Evolutionary conservation across 441 rosid species (phyloP), one percentile per base, ranked within the genome.

Genomic region (Sinapis alba): DNA sequence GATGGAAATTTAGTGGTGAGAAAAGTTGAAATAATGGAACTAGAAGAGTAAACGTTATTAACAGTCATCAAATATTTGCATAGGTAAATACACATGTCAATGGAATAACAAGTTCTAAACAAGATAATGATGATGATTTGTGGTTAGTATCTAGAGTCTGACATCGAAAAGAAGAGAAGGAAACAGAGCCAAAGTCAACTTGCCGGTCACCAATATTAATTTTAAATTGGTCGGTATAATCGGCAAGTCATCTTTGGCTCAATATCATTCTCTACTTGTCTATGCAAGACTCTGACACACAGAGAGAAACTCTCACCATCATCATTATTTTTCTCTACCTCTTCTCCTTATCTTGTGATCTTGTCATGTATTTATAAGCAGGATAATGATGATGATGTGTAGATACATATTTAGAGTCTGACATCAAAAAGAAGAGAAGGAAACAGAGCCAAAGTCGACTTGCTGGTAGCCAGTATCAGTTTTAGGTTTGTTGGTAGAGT

Each of bases 311-410:
- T 43, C 18, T 43, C 18, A 43, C 18, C 50, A 43, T 43, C 18
- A n/a, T 43, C 50, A 13, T 43, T 43, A n/a, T 43, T 13, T 43
- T 3, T 13, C 50, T 5, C 50, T 4, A 43, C 12, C 56, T 27
- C 23, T 43, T 12, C 27, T 24, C 21, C 11, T 8, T 23, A 56
- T 36, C 38, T 10, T 67, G 34, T 43, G n/a, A 24, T 65, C 23
- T 45, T 26, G 15, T 47, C n/a, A 16, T 7, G 59, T 71, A 70
- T 43, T 43, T 71, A 61, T 71, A 61, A 28, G 47, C 68, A 27
- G 47, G 50, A 43, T 43, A 43, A 13, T 43, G 8, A 43, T 43
- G 45, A 38, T 3, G 45, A 43, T 43, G 6, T 43, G 16, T 43
- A 43, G 6, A 43, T 13, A 43, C 7, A 43, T 47, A 47, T 47